A percentile compares a stretch with the other conserved stretches of the same genome.
phyloP scores from a whole-genome alignment of 371 early-diverging fungal species.

The Mortierella sp. region DNA sequence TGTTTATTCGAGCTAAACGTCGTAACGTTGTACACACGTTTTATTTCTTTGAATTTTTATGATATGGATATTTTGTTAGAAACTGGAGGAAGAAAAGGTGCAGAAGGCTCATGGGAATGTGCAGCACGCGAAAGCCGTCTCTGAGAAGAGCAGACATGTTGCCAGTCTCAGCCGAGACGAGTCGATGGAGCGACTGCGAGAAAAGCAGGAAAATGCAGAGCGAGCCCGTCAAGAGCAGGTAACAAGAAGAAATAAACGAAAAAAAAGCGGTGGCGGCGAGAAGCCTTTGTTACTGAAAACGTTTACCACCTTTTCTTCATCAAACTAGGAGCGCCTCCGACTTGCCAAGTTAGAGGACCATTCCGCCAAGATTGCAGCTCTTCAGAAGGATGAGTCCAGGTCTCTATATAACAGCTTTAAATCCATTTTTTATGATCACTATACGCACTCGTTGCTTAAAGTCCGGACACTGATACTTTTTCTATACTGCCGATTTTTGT shows the following conservation, averaged over 20 bases:
- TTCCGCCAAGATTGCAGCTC: constrained; percentile 42
- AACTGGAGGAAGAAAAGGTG: constrained; percentile 47
- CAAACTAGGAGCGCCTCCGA: constrained; percentile 36
- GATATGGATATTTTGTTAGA: constrained; percentile 25
- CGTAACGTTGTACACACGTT: neutral
- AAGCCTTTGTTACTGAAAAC: neutral
- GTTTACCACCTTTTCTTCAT: neutral
- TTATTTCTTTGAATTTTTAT: too few species aligned
- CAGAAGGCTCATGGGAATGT: constrained; percentile 49
- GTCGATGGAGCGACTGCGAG: constrained; percentile 39
- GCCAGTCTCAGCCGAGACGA: constrained; percentile 34
- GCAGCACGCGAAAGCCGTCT: constrained; percentile 50
- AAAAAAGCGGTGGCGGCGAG: neutral
- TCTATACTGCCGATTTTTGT: neutral
- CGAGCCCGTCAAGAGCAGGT: constrained; percentile 48
- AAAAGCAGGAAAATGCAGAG: constrained; percentile 52
- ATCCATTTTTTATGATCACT: too few species aligned
- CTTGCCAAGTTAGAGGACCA: constrained; percentile 46
- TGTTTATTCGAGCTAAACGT: too few species aligned
- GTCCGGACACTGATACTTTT: neutral
- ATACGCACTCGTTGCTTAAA: neutral
- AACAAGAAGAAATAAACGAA: neutral
- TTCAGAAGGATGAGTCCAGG: constrained; percentile 48
- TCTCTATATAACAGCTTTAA: neutral
- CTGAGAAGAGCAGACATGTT: constrained; percentile 32